A percentile compares a stretch with the other conserved stretches of the same genome.
Evolutionary conservation across 2,329 filamentous ascomycete genomes (phyloP).

Genomic region (Neoarthrinium moseri): DNA sequence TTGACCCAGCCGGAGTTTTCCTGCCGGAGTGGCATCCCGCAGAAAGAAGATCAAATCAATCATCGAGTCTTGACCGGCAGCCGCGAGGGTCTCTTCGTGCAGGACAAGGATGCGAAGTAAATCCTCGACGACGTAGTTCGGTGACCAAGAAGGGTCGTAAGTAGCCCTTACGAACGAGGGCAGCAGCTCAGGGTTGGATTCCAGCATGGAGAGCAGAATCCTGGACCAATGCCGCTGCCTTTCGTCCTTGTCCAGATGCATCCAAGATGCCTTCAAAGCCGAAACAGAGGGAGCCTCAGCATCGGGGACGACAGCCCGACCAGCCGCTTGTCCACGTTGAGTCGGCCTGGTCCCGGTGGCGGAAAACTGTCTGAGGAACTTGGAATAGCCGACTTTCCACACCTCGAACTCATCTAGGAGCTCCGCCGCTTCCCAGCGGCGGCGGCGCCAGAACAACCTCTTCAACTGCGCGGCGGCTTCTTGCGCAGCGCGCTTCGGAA

Average conservation of each 20-base stretch:
- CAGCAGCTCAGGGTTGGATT: constrained; percentile 16
- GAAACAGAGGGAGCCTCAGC: constrained; percentile 2
- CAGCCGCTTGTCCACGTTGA: background rate
- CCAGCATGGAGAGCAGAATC: constrained; percentile 20
- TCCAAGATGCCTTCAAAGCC: constrained; percentile 22
- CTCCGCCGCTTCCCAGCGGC: constrained; percentile 7
- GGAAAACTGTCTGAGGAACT: constrained; percentile 5
- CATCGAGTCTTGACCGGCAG: constrained; percentile 8
- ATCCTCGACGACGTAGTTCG: constrained; percentile 29
- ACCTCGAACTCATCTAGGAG: constrained; percentile 21
- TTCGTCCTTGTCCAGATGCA: constrained; percentile 15
- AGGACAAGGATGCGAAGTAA: constrained; percentile 20
- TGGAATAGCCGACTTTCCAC: constrained; percentile 24
- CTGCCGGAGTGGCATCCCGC: constrained; percentile 19
- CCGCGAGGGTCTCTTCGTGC: background rate
- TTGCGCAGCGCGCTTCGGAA: constrained; percentile 19
- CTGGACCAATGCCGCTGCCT: constrained; percentile 24
- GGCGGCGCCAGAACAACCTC: constrained; percentile 18
- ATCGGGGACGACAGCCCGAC: background rate
- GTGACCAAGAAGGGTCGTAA: constrained; percentile 25
- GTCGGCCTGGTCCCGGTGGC: background rate
- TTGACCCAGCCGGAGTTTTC: constrained; percentile 22
- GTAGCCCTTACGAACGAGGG: constrained; percentile 21
- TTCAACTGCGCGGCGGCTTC: constrained; percentile 24
- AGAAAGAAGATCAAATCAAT: constrained; percentile 18